Percentiles rank a stretch among this genome's conserved stretches.
Evolutionary conservation across 139 green algal species (phyloP).

Genomic region (Tetradesmus lagerheimii): DNA sequence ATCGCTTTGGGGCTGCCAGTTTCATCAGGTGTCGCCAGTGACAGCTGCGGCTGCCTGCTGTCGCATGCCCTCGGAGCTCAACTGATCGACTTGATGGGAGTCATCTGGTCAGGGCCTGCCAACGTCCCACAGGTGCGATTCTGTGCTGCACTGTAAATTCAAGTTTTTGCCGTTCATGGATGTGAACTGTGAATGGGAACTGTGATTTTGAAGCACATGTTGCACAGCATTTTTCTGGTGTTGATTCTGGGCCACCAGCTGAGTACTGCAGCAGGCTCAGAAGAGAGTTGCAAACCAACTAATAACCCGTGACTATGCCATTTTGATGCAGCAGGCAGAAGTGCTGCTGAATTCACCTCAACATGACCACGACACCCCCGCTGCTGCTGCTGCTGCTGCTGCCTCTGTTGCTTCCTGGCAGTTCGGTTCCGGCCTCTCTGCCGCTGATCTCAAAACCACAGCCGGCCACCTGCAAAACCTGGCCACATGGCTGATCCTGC

Average conservation of each 20-base stretch:
- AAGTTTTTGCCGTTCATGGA: too few species aligned
- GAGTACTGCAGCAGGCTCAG: too few species aligned
- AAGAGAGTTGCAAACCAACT: too few species aligned
- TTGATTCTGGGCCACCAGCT: too few species aligned
- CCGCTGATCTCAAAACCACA: neutral
- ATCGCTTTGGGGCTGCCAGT: neutral
- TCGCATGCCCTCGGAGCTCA: neutral
- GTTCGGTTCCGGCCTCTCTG: conserved; percentile 4
- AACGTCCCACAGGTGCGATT: neutral
- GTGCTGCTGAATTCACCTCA: too few species aligned
- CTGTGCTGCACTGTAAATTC: too few species aligned
- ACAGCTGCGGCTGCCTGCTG: neutral
- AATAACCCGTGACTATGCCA: too few species aligned
- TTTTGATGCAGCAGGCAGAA: too few species aligned
- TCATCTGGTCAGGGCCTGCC: neutral
- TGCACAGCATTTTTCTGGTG: too few species aligned
- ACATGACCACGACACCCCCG: too few species aligned
- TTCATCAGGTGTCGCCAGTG: neutral
- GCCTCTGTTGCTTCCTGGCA: neutral
- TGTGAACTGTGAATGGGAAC: too few species aligned
- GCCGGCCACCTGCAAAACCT: neutral
- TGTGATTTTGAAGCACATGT: too few species aligned
- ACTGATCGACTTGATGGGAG: neutral
- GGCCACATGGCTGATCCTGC: neutral
- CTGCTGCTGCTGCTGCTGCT: neutral